Percentiles rank a stretch among this genome's conserved stretches.
Conservation (phyloP, 495 filamentous ascomycete genomes). For the Xanthoparmelia taractica region DNA sequence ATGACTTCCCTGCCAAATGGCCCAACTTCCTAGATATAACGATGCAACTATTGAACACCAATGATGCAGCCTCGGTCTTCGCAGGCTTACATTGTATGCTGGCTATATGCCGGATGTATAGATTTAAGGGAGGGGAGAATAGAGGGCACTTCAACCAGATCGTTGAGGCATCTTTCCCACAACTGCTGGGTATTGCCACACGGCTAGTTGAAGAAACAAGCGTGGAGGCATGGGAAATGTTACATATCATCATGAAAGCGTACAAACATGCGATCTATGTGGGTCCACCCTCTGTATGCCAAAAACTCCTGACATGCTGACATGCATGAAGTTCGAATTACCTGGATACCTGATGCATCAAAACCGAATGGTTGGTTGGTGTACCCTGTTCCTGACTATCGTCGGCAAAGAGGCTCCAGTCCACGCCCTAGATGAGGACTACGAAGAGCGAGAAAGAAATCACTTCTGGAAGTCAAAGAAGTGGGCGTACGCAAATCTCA, state of each 20-base stretch:
- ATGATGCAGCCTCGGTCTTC: conserved; percentile 76
- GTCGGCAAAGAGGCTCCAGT: conserved; percentile 78
- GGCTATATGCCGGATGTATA: conserved; percentile 84
- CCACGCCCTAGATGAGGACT: conserved; percentile 69
- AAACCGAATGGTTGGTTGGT: conserved; percentile 85
- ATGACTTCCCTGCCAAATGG: conserved; percentile 92
- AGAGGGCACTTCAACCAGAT: conserved; percentile 88
- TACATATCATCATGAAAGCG: conserved; percentile 86
- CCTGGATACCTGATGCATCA: conserved; percentile 67
- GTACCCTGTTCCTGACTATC: conserved; percentile 81
- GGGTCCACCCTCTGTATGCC: conserved; percentile 33
- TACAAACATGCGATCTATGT: conserved; percentile 98
- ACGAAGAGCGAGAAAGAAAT: conserved; percentile 80
- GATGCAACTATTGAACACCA: conserved; percentile 71
- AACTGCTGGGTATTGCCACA: conserved; percentile 76
- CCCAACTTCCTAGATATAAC: conserved; percentile 88
- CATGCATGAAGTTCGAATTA: conserved; percentile 63
- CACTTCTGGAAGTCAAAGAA: conserved; percentile 99
- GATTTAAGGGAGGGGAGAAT: conserved; percentile 82
- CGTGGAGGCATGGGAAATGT: conserved; percentile 91
- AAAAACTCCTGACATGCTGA: conserved; percentile 23
- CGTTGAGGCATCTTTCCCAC: conserved; percentile 84
- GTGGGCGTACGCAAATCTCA: conserved; percentile 96
- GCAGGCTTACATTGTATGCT: conserved; percentile 90
- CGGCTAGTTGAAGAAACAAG: conserved; percentile 82